Base-by-base conservation (phyloP, 257 asterid genomes). In the Handroanthus guayacan region DNA sequence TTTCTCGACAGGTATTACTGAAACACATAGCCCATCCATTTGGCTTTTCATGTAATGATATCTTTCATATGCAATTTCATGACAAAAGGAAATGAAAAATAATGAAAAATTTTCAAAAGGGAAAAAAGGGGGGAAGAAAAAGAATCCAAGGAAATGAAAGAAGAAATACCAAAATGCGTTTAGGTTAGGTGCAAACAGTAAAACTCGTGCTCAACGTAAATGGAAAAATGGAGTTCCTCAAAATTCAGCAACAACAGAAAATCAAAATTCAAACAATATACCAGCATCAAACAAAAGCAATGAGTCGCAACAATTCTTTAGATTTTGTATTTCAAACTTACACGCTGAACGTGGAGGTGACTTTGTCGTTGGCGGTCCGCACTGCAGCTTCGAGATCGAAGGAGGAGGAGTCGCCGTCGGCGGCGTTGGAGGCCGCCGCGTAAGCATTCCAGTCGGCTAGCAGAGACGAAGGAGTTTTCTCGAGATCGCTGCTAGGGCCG, bases 361-460 rank as follows among this genome's bases (percentile, higher is more conserved):
- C 95, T 83, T 82, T 89, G 71, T 91, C 91, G 75, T 86, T 89
- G 82, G 94, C 90, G 31, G 94, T 84, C 34, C 86, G 89, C 17
- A 89, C 95, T 8, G 98, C 98, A 20, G 98, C 90, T 84, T 93
- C 98, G 70, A 93, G 89, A 83, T 93, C 98, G 67, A 91, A 89
- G 14, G 92, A 87, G 11, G 92, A 85, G 5, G 91, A 79, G 18
- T 85, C 91, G 5, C 20, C 75, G 5, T 79, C 86, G 45, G 80
- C 86, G 43, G 85, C 80, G 58, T 87, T 75, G 25, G 89, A 72
- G 16, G 82, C 51, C 74, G 97, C 86, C 64, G 95, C 95, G 67
- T 93, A 93, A 54, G 98, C 91, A 65, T 93, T 93, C 98, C 97
- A 93, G 63, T 93, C 98, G 51, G 92, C 97, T 34, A 91, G 88